phyloP scores from a whole-genome alignment of 2,329 filamentous ascomycete species.

The Alternaria brassicae region DNA sequence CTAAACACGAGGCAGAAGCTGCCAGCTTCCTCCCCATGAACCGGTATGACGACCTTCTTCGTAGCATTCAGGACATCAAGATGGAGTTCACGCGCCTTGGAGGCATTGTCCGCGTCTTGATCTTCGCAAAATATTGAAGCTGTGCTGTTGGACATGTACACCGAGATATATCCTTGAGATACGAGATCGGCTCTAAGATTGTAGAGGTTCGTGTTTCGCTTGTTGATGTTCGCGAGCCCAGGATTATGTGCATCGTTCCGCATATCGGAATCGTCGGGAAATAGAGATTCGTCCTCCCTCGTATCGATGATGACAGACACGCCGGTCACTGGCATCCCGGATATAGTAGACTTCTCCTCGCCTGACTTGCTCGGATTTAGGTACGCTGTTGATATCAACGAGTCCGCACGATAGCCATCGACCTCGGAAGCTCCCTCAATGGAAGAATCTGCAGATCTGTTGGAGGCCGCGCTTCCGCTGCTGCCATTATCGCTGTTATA shows the following conservation, averaged over 20 bases:
- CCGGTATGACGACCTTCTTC: background rate
- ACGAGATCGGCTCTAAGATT: background rate
- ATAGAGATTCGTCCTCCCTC: background rate
- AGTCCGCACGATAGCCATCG: background rate
- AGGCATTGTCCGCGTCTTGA: background rate
- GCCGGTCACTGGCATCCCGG: background rate
- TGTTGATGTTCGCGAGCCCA: background rate
- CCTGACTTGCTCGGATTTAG: background rate
- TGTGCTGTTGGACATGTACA: conserved; percentile 4
- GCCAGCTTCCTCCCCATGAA: conserved; percentile 1
- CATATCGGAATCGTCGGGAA: background rate
- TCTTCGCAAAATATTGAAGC: conserved; percentile 5
- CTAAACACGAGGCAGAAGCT: background rate
- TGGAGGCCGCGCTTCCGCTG: background rate
- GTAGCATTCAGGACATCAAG: background rate
- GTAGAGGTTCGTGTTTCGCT: background rate
- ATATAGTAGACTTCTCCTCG: background rate
- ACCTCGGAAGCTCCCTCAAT: background rate
- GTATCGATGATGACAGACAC: background rate
- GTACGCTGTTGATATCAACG: background rate
- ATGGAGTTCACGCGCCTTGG: background rate
- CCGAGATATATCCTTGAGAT: conserved; percentile 8
- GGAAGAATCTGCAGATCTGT: background rate
- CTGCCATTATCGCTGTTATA: background rate
- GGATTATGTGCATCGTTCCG: accelerated